Base-by-base conservation (phyloP, 2,329 filamentous ascomycete genomes). In the Drechmeria coniospora region DNA sequence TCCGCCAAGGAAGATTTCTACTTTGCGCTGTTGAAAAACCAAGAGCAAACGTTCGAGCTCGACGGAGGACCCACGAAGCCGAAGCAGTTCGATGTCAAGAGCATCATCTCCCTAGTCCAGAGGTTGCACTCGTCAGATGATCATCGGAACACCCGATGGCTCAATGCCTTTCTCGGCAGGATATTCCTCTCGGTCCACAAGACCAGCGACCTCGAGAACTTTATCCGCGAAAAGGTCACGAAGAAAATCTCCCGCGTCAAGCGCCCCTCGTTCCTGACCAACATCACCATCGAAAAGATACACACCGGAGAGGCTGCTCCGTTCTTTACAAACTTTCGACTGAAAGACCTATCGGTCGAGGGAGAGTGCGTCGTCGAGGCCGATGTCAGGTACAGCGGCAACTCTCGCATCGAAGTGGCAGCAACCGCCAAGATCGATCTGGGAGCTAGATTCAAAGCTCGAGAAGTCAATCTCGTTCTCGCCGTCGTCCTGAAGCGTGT, bases 1-100 rank as follows among this genome's bases (percentile, higher is more conserved):
- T 93, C 86, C 0, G 83, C 90, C 25, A 98, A 98, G 51, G 90
- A 98, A 52, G 90, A 98, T 49, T 95, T 98, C 54, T 98, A 98
- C 51, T 87, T 93, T 53, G 80, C 87, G 9, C 62, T 98, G 40
- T 61, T 98, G 21, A 74, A 76, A 42, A 92, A 86, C 37, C 80
- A 92, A 47, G 76, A 84, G 39, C 74, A 77, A 41, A 67, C 68
- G 11, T 63, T 71, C 32, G 63, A 65, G 21, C 56, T 60, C 3
- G 59, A 65, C 30, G 59, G 61, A 13, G 36, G 40, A 3, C 67
- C 74, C 1, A 83, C 84, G 0, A 64, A 65, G 29, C 78, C 80
- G 8, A 68, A 81, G 36, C 65, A 74, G 10, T 92, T 92, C 42
- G 79, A 92, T 17, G 71, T 83, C 11, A 77, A 79, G 44, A 75